These are phyloP conservation scores for Infundibulicybe gibba DNA, from an alignment of 768 basidiomycete species.

Conservation along the genomic window DNA sequence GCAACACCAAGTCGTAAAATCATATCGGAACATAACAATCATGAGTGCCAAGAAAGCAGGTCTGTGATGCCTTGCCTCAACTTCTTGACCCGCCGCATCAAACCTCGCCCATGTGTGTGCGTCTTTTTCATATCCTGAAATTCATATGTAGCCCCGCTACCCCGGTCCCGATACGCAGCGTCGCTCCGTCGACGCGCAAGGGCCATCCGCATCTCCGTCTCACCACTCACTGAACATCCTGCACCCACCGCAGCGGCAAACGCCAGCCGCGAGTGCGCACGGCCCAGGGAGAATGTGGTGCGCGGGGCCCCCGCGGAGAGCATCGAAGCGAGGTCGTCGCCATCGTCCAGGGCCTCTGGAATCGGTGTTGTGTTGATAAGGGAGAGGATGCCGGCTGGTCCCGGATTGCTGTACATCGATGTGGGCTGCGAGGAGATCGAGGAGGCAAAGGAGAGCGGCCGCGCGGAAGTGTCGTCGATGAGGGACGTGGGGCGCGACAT, in stretches of 20 bases:
- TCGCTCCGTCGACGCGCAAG: constrained; percentile 35
- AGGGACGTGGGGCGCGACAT: constrained; percentile 10
- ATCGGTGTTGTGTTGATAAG: not conserved
- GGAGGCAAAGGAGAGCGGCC: not conserved
- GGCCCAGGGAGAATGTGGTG: constrained; percentile 16
- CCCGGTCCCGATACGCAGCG: constrained; percentile 2
- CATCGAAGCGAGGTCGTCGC: constrained; percentile 20
- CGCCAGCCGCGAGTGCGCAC: constrained; percentile 21
- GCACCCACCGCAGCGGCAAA: constrained; percentile 11
- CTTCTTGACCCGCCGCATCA: constrained; percentile 10
- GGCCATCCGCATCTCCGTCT: constrained; percentile 56
- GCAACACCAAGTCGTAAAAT: too few species aligned
- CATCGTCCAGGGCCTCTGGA: constrained; percentile 19
- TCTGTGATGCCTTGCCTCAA: not conserved
- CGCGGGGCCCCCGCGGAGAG: constrained; percentile 1
- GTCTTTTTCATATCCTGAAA: constrained; percentile 15
- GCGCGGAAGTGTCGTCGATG: constrained; percentile 4
- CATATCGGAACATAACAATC: too few species aligned
- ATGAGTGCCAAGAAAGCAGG: too few species aligned
- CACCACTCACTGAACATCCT: constrained; percentile 57
- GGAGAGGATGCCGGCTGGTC: not conserved
- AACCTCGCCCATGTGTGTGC: not conserved
- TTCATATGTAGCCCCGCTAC: constrained; percentile 5
- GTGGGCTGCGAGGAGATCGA: not conserved
- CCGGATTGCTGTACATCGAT: not conserved